phyloP scores from a whole-genome alignment of 495 filamentous ascomycete species.

The Choiromyces venosus region DNA sequence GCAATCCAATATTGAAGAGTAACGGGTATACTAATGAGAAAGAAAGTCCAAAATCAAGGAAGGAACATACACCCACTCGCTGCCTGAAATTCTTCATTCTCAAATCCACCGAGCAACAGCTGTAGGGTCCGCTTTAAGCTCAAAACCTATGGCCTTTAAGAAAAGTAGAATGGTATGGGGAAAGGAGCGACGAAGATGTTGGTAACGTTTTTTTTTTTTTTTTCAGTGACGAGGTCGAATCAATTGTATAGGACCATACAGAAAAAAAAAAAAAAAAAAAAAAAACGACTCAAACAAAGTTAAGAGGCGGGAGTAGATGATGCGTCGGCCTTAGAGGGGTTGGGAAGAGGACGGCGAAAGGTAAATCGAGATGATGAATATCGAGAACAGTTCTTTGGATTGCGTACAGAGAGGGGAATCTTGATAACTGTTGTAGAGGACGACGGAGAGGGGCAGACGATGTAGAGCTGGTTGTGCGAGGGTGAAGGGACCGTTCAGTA shows the following conservation, averaged over 20 bases:
- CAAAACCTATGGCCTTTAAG: neutral
- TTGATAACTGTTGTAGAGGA: slow-evolving; percentile 15
- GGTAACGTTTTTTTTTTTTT: slow-evolving; percentile 30
- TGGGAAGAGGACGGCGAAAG: slow-evolving; percentile 22
- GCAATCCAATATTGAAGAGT: slow-evolving; percentile 17
- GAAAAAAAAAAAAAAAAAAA: slow-evolving; percentile 27
- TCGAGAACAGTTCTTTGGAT: slow-evolving; percentile 23
- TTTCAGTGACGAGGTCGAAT: slow-evolving; percentile 22
- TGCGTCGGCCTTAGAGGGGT: neutral
- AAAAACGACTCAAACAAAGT: slow-evolving; percentile 19
- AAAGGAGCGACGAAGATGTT: slow-evolving; percentile 30
- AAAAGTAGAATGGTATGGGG: slow-evolving; percentile 19
- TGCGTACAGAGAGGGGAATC: slow-evolving; percentile 24
- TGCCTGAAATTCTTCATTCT: slow-evolving; percentile 98
- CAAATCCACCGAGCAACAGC: slow-evolving; percentile 34
- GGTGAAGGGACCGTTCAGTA: neutral
- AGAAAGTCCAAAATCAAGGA: slow-evolving; percentile 9
- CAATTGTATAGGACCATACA: slow-evolving; percentile 22
- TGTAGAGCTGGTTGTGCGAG: neutral
- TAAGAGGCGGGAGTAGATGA: slow-evolving; percentile 14
- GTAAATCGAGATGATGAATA: slow-evolving; percentile 24
- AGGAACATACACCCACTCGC: slow-evolving; percentile 67
- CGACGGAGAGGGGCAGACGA: neutral
- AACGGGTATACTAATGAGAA: neutral
- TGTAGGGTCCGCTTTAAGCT: slow-evolving; percentile 28